Evolutionary conservation across 2,329 filamentous ascomycete genomes (phyloP).

Genomic region (Claviceps sp.): DNA sequence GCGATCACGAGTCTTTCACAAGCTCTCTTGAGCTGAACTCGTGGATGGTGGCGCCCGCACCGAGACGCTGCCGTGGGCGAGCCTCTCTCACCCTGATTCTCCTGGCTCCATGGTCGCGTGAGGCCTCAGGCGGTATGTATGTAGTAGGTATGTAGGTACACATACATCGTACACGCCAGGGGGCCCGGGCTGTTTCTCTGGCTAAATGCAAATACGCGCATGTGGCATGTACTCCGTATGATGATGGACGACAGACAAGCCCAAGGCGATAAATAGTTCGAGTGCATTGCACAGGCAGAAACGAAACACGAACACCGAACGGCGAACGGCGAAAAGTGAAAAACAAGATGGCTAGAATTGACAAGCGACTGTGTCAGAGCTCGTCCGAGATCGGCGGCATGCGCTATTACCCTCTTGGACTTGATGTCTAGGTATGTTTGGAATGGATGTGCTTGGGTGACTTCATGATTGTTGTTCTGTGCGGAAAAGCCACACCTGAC

Average conservation of each 20-base stretch:
- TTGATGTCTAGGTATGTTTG: neutral
- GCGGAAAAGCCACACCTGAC: neutral
- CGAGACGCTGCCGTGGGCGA: too few species aligned
- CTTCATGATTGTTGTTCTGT: neutral
- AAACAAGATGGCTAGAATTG: neutral
- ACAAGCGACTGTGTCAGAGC: constrained; percentile 5
- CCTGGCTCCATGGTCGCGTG: too few species aligned
- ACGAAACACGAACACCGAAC: neutral
- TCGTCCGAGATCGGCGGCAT: constrained; percentile 7
- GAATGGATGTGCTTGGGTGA: neutral
- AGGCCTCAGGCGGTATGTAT: too few species aligned
- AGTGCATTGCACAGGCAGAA: neutral
- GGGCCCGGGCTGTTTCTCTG: constrained; percentile 1
- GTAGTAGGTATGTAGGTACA: too few species aligned
- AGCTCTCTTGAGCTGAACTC: too few species aligned
- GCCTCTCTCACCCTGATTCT: too few species aligned
- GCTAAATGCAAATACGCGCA: constrained; percentile 6
- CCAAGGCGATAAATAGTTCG: neutral
- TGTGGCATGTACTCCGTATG: neutral
- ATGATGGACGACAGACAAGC: neutral
- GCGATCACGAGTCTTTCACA: too few species aligned
- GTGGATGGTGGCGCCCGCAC: too few species aligned
- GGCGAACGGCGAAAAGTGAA: neutral
- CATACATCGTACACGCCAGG: neutral
- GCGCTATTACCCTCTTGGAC: neutral